phyloP scores from a whole-genome alignment of 139 green algal species.

The Chlorella sp. region DNA sequence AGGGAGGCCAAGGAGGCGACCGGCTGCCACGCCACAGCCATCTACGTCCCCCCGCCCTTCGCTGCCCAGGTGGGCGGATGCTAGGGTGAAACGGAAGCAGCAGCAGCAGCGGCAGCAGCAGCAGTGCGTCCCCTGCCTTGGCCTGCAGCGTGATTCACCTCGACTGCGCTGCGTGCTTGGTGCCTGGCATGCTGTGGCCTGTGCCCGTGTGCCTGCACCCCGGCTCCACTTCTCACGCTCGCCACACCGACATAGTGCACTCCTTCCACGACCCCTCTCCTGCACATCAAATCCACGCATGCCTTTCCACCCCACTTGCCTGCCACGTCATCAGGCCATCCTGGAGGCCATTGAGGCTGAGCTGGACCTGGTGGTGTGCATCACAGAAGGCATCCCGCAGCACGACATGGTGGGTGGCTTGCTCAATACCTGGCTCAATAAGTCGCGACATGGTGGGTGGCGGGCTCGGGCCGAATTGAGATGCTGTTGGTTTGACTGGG shows the following conservation, averaged over 20 bases:
- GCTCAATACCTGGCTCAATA: too few relatives aligned
- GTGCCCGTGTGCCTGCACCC: too few relatives aligned
- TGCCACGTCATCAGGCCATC: slow-evolving; percentile 71
- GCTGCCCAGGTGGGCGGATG: slow-evolving; percentile 67
- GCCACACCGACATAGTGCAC: too few relatives aligned
- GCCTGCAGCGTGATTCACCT: too few relatives aligned
- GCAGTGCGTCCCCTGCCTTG: too few relatives aligned
- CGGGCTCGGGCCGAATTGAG: background rate
- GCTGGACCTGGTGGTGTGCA: slow-evolving; percentile 97
- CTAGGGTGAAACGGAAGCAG: background rate
- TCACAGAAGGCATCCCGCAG: slow-evolving; percentile 99
- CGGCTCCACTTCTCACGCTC: too few relatives aligned
- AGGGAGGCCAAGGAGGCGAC: slow-evolving; percentile 87
- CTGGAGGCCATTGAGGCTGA: slow-evolving; percentile 95
- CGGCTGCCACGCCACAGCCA: slow-evolving; percentile 83
- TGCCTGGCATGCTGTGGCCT: too few relatives aligned
- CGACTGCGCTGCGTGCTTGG: too few relatives aligned
- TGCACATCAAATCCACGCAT: too few relatives aligned
- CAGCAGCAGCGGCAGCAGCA: background rate
- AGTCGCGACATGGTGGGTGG: slow-evolving; percentile 94
- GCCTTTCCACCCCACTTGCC: background rate
- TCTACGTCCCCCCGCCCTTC: slow-evolving; percentile 97
- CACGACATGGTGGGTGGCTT: slow-evolving; percentile 93
- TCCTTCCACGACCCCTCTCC: too few relatives aligned
- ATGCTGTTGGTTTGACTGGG: background rate